Percentiles rank a stretch among this genome's conserved stretches.
Evolutionary conservation across 345 rosid genomes (phyloP).

Genomic region (Pistacia integerrima): DNA sequence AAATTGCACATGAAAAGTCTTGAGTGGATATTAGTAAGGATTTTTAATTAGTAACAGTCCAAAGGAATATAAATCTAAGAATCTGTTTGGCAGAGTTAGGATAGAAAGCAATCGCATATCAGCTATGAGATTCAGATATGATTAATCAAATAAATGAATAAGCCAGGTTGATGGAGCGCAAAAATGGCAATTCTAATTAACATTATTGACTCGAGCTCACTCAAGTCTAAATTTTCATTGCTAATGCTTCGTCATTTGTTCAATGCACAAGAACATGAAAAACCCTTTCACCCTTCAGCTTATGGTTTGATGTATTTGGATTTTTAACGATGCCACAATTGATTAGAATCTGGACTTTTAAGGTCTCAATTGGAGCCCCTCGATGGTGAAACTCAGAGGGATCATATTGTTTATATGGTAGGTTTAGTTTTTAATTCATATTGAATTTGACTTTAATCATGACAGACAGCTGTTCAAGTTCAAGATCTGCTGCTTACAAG

Average conservation of each 20-base stretch:
- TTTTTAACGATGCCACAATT: too few relatives aligned
- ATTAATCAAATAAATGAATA: neutral
- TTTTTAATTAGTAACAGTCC: neutral
- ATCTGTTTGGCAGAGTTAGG: neutral
- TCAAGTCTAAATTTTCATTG: too few relatives aligned
- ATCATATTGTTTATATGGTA: too few relatives aligned
- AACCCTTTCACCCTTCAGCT: too few relatives aligned
- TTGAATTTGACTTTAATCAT: too few relatives aligned
- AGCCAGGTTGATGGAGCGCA: neutral
- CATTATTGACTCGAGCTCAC: neutral
- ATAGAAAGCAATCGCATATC: neutral
- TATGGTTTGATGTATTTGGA: too few relatives aligned
- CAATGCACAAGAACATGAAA: too few relatives aligned
- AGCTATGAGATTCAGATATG: neutral
- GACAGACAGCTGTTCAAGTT: neutral
- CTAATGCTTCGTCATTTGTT: too few relatives aligned
- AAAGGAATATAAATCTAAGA: neutral
- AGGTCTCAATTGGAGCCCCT: too few relatives aligned
- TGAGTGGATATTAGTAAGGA: neutral
- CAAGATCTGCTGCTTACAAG: neutral
- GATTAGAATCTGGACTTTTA: too few relatives aligned
- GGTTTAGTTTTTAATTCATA: too few relatives aligned
- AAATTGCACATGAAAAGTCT: neutral
- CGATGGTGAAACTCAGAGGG: too few relatives aligned
- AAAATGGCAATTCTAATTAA: neutral